Percentiles rank a stretch among this genome's conserved stretches.
Evolutionary conservation across 116 monocot species (phyloP).

Genomic region (Zostera marina): DNA sequence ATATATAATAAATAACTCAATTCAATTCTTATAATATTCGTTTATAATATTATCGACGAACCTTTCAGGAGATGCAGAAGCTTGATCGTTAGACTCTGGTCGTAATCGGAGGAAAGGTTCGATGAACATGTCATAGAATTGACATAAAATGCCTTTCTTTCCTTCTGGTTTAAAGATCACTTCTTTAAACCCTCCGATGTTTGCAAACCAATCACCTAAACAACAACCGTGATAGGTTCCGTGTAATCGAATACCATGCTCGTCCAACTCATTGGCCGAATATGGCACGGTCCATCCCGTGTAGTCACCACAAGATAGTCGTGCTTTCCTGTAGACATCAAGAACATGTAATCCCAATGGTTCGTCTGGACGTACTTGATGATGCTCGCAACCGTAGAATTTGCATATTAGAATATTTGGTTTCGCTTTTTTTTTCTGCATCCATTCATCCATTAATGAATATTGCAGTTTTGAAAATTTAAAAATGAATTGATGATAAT

Average conservation of each 20-base stretch:
- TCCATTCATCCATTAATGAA: too few species aligned
- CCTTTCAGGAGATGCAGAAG: too few species aligned
- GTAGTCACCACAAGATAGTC: background rate
- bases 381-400: constrained; percentile 1
- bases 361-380: background rate
- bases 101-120: too few species aligned
- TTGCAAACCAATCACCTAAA: too few species aligned
- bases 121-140: too few species aligned
- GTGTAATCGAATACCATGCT: background rate
- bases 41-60: too few species aligned
- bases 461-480: too few species aligned
- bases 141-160: too few species aligned
- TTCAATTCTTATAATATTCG: too few species aligned
- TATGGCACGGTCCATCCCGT: background rate
- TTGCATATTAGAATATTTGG: background rate
- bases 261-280: background rate
- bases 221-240: background rate
- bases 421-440: background rate
- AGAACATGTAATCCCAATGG: constrained; percentile 6
- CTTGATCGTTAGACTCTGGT: too few species aligned
- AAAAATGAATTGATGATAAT: background rate
- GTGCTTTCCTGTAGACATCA: constrained; percentile 5
- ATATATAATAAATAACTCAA: background rate
- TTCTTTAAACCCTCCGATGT: background rate
- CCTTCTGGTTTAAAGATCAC: background rate